Evolutionary conservation across 192 early-diverging fungal genomes (phyloP).

Genomic region (Umbelopsis vinacea): DNA sequence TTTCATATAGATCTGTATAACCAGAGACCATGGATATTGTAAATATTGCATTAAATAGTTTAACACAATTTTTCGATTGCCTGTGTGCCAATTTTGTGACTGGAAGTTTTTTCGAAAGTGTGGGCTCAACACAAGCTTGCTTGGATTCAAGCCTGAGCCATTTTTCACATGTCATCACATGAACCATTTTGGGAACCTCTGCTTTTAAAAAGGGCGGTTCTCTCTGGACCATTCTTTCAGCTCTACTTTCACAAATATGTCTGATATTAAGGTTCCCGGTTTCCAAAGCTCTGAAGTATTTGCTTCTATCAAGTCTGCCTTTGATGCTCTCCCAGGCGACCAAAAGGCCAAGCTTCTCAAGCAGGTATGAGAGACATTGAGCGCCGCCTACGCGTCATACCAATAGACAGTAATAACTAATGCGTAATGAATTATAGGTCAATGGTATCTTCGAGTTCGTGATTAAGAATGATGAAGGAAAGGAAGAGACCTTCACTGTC

Average conservation of each 20-base stretch:
- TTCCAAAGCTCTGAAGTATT: conserved; percentile 83
- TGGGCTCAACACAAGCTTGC: too few relatives aligned
- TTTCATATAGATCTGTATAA: not conserved
- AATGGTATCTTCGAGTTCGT: conserved; percentile 92
- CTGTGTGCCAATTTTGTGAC: not conserved
- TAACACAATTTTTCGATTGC: not conserved
- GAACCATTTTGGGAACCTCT: not conserved
- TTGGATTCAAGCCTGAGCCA: too few relatives aligned
- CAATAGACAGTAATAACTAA: too few relatives aligned
- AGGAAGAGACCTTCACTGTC: conserved; percentile 79
- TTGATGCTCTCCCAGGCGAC: conserved; percentile 63
- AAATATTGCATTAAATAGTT: conserved; percentile 7
- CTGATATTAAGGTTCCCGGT: conserved; percentile 52
- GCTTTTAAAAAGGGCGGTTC: not conserved
- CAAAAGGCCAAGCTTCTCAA: conserved; percentile 64
- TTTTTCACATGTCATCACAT: conserved; percentile 25
- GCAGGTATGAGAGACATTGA: conserved; percentile 44
- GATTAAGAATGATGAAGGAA: conserved; percentile 71
- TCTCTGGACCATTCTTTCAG: not conserved
- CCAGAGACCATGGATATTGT: not conserved
- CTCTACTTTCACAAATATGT: conserved; percentile 24
- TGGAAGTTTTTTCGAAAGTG: too few relatives aligned
- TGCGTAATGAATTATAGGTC: conserved; percentile 29
- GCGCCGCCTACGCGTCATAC: not conserved
- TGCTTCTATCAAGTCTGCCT: conserved; percentile 61